Percentiles rank a stretch among this genome's conserved stretches.
These are phyloP conservation scores for Rhodofomes roseus DNA, from an alignment of 1,284 basidiomycete genomes.

Conservation along the genomic window DNA sequence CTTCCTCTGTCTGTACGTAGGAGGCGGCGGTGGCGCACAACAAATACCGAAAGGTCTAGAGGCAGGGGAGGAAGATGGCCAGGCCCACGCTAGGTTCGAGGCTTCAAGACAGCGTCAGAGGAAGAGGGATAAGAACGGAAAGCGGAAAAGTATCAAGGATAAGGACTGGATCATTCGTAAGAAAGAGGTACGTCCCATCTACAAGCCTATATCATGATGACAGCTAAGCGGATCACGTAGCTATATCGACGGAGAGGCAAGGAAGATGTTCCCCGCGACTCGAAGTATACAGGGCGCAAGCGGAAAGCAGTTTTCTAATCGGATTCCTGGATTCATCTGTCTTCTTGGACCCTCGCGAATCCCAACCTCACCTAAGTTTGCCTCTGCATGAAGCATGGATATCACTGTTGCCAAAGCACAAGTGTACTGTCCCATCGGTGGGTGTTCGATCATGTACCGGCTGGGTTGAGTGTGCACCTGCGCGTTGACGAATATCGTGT, in stretches of 20 bases:
- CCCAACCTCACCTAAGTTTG: too few species aligned
- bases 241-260: conserved; percentile 80
- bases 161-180: conserved; percentile 82
- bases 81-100: conserved; percentile 62
- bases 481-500: too few species aligned
- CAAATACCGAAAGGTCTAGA: conserved; percentile 74
- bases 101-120: conserved; percentile 52
- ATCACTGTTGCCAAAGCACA: too few species aligned
- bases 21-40: conserved; percentile 56
- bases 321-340: too few species aligned
- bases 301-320: conserved; percentile 60
- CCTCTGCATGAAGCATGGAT: too few species aligned
- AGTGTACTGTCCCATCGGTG: too few species aligned
- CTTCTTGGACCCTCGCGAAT: too few species aligned
- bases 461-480: too few species aligned
- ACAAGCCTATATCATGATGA: conserved; percentile 1
- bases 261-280: conserved; percentile 74
- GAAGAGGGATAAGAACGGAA: conserved; percentile 50
- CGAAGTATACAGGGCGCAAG: conserved; percentile 79
- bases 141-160: conserved; percentile 65
- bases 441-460: too few species aligned
- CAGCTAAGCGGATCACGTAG: conserved; percentile 32
- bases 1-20: conserved; percentile 87
- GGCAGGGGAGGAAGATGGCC: conserved; percentile 53
- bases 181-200: conserved; percentile 59